Base-by-base conservation (phyloP, 1,284 basidiomycete species). In the Trametes versicolor region DNA sequence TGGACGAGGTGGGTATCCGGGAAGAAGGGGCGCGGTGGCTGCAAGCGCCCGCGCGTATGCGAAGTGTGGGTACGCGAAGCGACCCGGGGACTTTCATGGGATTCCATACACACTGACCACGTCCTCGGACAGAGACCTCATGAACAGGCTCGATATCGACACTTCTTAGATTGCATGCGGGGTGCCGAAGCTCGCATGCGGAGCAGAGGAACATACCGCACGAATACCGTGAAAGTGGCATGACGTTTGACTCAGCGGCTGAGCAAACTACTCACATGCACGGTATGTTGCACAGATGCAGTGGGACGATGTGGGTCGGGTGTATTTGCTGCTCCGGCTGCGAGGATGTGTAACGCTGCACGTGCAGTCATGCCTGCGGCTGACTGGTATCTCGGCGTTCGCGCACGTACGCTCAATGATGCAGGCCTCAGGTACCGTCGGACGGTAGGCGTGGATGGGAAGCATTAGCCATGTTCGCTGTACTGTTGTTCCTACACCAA, bases 231-330 rank as follows among this genome's bases (percentile, higher is more conserved):
- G 49, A 32, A 21, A 19, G 17, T 12, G 49, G 29, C 25, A 36
- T 43, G 41, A 43, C 41, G 17, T 21, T 36, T 47, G 27, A 57
- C 41, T 57, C 55, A 57, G 55, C 41, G 19, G 55, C 27, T 57
- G 55, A 34, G 39, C 55, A 47, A 57, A 32, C 41, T 27, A 56
- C 37, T 41, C 54, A 56, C 54, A 56, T 45, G 54, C 41, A 45
- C 17, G 15, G 17, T 27, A 15, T n/a, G 12, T 9, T 21, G 23
- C 1, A 25, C 9, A 48, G 23, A n/a, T 13, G 7, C 4, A 25
- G 25, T 48, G 52, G 52, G 8, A 39, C 52, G 52, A 36, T 8
- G 19, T 21, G 32, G 25, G 12, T 23, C 23, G n/a, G 9, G 17
- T 32, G n/a, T 19, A 50, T 39, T 6, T 9, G 41, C n/a, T 13